Base-by-base conservation (phyloP, 2,329 filamentous ascomycete genomes). In the Colletotrichum sp. region DNA sequence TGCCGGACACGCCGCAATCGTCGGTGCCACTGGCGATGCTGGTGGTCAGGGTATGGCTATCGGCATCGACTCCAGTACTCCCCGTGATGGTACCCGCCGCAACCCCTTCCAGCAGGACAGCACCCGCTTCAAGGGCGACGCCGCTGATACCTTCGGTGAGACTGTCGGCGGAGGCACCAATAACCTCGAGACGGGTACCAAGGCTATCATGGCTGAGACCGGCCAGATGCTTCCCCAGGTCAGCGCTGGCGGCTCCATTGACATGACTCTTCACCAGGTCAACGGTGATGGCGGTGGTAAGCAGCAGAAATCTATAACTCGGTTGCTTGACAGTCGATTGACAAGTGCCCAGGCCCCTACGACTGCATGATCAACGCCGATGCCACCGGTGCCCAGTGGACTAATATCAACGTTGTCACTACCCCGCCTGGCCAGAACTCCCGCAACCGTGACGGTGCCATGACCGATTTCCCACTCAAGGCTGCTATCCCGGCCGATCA, bases 201-300 rank as follows among this genome's bases (percentile, higher is more conserved):
- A 86, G 56, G 84, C 87, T 56, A 91, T 93, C 82, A 87, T 93
- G 85, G 85, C 86, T 73, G 86, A 88, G 81, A 92, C 88, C 7
- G 91, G 91, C 73, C 84, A 83, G 74, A 79, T 84, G 73, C 88
- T 94, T 28, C 91, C 92, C 13, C 91, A 93, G 84, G 84, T 94
- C 78, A 86, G 85, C 8, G 79, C 85, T 1, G 92, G 92, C 64
- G 92, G 92, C 72, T 79, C 86, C 71, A 79, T 94, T 75, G 84
- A 84, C 78, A 93, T 94, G 87, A 93, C 91, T 2, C 85, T 93
- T 12, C 92, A 93, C 84, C 92, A 93, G 82, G 91, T 94, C 81
- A 94, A 93, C 83, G 87, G 86, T 48, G 92, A 94, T 78, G 92
- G 92, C 73, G 92, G 90, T 74, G 92, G 92, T 76, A 70, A 48